Conservation (phyloP, 2,329 filamentous ascomycete species). For the Penicillium sp. region DNA sequence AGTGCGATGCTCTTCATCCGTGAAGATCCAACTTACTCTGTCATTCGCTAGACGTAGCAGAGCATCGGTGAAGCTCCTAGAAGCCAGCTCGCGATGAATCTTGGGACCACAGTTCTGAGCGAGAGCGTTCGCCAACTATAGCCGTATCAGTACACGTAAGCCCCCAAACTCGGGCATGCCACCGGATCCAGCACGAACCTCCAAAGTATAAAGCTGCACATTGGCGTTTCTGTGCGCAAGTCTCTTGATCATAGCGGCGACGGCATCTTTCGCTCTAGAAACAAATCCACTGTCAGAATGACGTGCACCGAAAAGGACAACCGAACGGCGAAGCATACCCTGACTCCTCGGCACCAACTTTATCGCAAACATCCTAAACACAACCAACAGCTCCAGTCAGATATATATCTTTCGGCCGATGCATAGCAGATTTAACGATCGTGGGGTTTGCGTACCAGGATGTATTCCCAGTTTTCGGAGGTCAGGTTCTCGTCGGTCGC, state of each 20-base stretch:
- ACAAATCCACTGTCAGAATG: no score
- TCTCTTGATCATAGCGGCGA: constrained; percentile 82
- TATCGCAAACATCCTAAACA: constrained; percentile 53
- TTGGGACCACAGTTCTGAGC: constrained; percentile 82
- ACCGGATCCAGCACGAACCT: no score
- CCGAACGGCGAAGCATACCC: constrained; percentile 28
- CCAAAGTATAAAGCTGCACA: constrained; percentile 88
- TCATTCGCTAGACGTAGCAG: constrained; percentile 84
- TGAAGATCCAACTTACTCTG: constrained; percentile 41
- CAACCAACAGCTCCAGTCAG: no score
- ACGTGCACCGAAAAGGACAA: no score
- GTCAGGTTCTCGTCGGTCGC: constrained; percentile 98
- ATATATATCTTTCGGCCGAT: no score
- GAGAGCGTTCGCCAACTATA: constrained; percentile 79
- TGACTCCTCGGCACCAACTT: constrained; percentile 45
- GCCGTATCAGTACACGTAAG: no score
- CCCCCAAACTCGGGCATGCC: no score
- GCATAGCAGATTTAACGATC: no score
- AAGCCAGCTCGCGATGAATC: constrained; percentile 83
- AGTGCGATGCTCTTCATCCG: no score
- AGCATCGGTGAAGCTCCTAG: constrained; percentile 87
- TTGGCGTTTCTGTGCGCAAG: constrained; percentile 90
- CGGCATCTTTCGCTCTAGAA: constrained; percentile 66
- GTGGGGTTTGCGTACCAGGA: constrained; percentile 52
- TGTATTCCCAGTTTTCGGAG: constrained; percentile 68